These are phyloP conservation scores for Ascochyta viciae-villosae DNA, from an alignment of 2,329 filamentous ascomycete genomes.

Conservation along the genomic window DNA sequence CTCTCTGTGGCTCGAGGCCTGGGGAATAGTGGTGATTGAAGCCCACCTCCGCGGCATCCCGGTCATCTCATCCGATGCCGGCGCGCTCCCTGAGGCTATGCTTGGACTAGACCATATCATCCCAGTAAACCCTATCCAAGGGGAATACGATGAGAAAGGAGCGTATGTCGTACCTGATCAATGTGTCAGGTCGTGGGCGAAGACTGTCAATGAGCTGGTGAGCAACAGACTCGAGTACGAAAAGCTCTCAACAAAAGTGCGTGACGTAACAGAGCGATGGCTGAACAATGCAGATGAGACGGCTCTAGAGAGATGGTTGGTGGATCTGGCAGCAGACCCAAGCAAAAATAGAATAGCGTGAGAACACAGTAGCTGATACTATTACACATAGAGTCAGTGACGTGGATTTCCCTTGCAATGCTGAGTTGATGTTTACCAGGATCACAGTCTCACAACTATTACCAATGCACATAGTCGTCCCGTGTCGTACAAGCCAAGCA, in stretches of 20 bases:
- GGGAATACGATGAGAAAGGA: neutral
- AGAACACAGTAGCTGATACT: too few relatives aligned
- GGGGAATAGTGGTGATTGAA: slow-evolving; percentile 12
- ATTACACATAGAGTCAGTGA: too few relatives aligned
- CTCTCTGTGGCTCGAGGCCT: slow-evolving; percentile 12
- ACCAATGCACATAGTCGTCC: too few relatives aligned
- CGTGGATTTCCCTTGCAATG: too few relatives aligned
- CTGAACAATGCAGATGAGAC: neutral
- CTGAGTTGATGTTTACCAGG: too few relatives aligned
- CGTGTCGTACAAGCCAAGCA: too few relatives aligned
- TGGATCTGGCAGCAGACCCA: too few relatives aligned
- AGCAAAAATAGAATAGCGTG: too few relatives aligned
- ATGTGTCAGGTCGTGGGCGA: neutral
- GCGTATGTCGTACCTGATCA: neutral
- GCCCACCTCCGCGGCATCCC: slow-evolving; percentile 10
- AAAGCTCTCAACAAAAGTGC: neutral
- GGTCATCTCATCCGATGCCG: slow-evolving; percentile 7
- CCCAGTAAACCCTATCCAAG: neutral
- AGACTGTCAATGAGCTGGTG: neutral
- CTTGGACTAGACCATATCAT: slow-evolving; percentile 4
- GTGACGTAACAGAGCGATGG: neutral
- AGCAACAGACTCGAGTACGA: neutral
- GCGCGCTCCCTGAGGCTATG: slow-evolving; percentile 10
- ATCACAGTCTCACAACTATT: too few relatives aligned
- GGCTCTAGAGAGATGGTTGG: slow-evolving; percentile 3